These are phyloP conservation scores for Podosphaera xanthii DNA, from an alignment of 2,329 filamentous ascomycete species.

Conservation along the genomic window DNA sequence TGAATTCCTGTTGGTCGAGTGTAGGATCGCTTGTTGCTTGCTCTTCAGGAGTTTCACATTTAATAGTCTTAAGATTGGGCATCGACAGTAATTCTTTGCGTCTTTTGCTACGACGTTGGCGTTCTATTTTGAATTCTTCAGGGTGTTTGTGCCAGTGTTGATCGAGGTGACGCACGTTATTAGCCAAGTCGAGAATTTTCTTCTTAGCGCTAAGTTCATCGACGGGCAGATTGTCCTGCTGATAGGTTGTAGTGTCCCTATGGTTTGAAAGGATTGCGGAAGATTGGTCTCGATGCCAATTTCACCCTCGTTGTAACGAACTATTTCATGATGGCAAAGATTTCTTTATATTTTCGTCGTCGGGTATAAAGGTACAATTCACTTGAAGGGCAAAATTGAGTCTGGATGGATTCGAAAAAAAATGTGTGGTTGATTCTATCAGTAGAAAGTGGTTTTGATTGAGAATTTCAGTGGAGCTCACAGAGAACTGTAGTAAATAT, in stretches of 20 bases:
- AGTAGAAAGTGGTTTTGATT: background rate
- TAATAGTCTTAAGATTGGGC: background rate
- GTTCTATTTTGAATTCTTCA: background rate
- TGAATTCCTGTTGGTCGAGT: background rate
- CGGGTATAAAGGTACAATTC: background rate
- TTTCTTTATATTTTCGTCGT: background rate
- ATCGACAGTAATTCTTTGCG: background rate
- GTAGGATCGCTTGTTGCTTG: background rate
- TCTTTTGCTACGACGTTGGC: background rate
- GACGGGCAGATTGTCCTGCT: background rate
- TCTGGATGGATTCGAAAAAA: background rate
- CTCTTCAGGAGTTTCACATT: background rate
- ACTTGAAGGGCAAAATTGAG: background rate
- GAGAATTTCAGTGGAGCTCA: background rate
- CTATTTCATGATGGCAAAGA: background rate
- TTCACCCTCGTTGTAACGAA: background rate
- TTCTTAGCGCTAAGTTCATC: background rate
- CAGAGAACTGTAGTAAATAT: background rate
- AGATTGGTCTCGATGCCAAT: background rate
- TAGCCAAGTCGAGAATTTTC: no score
- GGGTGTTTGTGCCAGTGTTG: background rate
- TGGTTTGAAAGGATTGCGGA: background rate
- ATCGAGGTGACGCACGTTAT: background rate
- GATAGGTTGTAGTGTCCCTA: background rate
- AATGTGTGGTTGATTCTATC: background rate